phyloP scores from a whole-genome alignment of 352 stramenopile genomes.

The Hyaloperonospora arabidopsidis region DNA sequence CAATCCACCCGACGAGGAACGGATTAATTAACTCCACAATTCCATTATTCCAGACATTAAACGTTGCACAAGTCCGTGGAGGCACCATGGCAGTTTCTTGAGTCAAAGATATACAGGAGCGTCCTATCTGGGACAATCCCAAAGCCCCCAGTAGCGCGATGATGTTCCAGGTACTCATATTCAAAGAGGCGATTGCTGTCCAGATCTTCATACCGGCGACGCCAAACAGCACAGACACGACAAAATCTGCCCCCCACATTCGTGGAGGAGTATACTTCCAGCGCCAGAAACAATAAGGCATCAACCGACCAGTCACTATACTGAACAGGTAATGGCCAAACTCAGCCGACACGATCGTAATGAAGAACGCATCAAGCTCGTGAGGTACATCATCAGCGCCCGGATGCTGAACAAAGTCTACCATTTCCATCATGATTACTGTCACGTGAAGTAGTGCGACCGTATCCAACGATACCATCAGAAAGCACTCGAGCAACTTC shows the following conservation, averaged over 20 bases:
- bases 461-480: slow-evolving; percentile 50
- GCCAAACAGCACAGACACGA: slow-evolving; percentile 19
- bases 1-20: slow-evolving; percentile 52
- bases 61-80: slow-evolving; percentile 12
- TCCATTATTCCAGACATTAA: slow-evolving; percentile 37
- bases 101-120: slow-evolving; percentile 34
- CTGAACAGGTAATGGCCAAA: slow-evolving; percentile 28
- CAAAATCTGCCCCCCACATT: slow-evolving; percentile 10
- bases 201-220: slow-evolving; percentile 17
- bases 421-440: slow-evolving; percentile 56
- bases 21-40: slow-evolving; percentile 49
- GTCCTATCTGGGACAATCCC: slow-evolving; percentile 30
- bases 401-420: slow-evolving; percentile 47
- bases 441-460: slow-evolving; percentile 46
- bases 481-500: slow-evolving; percentile 43
- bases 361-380: slow-evolving; percentile 44
- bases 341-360: slow-evolving; percentile 33
- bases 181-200: slow-evolving; percentile 13
- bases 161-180: slow-evolving; percentile 29
- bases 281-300: slow-evolving; percentile 4
- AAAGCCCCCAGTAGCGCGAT: slow-evolving; percentile 26
- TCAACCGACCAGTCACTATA: slow-evolving; percentile 5
- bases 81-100: slow-evolving; percentile 32
- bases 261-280: slow-evolving; percentile 11
- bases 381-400: slow-evolving; percentile 24